phyloP scores from a whole-genome alignment of 345 rosid species.

The Sonneratia alba region DNA sequence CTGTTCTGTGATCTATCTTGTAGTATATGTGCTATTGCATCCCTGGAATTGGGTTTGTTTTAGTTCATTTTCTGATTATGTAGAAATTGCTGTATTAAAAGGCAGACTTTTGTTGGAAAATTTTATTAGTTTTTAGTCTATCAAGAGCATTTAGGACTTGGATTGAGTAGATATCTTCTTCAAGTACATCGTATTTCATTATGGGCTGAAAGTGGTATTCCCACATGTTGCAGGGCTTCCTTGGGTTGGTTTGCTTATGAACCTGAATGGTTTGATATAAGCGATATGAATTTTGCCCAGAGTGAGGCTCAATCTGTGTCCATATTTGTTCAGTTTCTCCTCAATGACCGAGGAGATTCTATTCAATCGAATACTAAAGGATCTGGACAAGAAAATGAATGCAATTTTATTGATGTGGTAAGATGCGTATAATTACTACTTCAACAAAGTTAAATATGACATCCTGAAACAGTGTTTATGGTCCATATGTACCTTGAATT shows the following conservation, averaged over 20 bases:
- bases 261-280: constrained; percentile 81
- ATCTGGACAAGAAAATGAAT: constrained; percentile 45
- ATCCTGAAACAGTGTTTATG: not conserved
- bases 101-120: not conserved
- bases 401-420: constrained; percentile 54
- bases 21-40: not conserved
- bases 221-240: constrained; percentile 56
- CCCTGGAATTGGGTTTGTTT: not conserved
- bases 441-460: not conserved
- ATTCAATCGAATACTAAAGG: constrained; percentile 58
- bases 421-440: constrained; percentile 8
- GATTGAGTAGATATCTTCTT: not conserved
- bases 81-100: not conserved
- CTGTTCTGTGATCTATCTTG: not conserved
- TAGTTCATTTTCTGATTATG: not conserved
- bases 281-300: constrained; percentile 53
- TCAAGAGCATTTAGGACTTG: not conserved
- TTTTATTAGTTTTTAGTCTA: not conserved
- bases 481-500: not conserved
- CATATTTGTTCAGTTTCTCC: constrained; percentile 67
- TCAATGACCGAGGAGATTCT: constrained; percentile 54
- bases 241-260: constrained; percentile 98
- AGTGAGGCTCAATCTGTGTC: constrained; percentile 86
- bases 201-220: constrained; percentile 3
- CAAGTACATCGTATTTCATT: not conserved